phyloP scores from a whole-genome alignment of 1,284 basidiomycete species.

The Anthracocystis panici-leucophaei region DNA sequence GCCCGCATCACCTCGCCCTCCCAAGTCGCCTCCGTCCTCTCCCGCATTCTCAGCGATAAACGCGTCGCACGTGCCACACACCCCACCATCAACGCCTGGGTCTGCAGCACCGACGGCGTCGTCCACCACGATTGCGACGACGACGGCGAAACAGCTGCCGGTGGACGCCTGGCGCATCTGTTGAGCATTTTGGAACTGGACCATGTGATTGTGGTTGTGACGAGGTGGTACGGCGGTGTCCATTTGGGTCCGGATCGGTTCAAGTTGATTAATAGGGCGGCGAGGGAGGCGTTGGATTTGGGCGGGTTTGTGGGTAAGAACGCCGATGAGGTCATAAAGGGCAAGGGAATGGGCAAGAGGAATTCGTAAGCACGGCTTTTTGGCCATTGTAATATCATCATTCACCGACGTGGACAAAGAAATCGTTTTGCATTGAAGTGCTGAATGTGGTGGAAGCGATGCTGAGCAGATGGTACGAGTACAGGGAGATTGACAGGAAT shows the following conservation, averaged over 20 bases:
- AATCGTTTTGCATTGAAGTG: background rate
- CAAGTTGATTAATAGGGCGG: constrained; percentile 66
- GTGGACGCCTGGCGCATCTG: constrained; percentile 68
- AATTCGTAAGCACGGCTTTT: constrained; percentile 7
- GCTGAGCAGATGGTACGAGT: background rate
- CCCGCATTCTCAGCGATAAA: constrained; percentile 55
- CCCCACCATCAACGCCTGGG: constrained; percentile 69
- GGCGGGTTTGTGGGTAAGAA: constrained; percentile 48
- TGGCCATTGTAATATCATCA: no score
- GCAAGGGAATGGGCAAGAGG: constrained; percentile 31
- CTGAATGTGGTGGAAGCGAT: no score
- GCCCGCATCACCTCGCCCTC: constrained; percentile 53
- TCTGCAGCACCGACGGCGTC: constrained; percentile 57
- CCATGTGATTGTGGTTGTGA: constrained; percentile 67
- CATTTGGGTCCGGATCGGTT: constrained; percentile 67
- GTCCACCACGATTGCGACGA: constrained; percentile 68
- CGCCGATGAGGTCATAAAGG: constrained; percentile 9
- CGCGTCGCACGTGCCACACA: constrained; percentile 65
- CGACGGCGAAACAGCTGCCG: constrained; percentile 69
- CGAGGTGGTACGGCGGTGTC: constrained; percentile 67
- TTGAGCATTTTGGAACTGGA: constrained; percentile 61
- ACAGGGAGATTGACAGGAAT: background rate
- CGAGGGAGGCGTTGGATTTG: constrained; percentile 62
- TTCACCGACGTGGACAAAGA: background rate
- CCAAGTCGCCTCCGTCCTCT: constrained; percentile 60